Percentiles rank a stretch among this genome's conserved stretches.
Conservation (phyloP, 1,284 basidiomycete species). For the Irpex sp. region DNA sequence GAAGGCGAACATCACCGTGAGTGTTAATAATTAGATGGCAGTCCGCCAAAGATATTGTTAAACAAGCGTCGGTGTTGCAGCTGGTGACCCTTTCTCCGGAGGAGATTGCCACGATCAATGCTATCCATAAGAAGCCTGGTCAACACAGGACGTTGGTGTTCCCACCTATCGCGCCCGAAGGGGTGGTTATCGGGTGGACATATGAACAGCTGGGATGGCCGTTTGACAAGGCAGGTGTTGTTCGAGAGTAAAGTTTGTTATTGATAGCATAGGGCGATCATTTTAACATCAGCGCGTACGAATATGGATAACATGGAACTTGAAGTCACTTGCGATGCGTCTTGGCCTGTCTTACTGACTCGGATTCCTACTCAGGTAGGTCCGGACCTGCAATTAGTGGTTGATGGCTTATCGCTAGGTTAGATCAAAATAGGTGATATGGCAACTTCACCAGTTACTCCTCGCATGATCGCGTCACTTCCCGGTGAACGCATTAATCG, state of each 20-base stretch:
- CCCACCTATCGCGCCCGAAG: slow-evolving; percentile 29
- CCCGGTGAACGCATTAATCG: too few relatives aligned
- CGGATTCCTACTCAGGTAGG: too few relatives aligned
- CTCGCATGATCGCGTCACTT: too few relatives aligned
- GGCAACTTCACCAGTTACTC: too few relatives aligned
- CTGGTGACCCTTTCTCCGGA: slow-evolving; percentile 34
- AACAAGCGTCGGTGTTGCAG: slow-evolving; percentile 20
- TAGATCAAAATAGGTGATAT: too few relatives aligned
- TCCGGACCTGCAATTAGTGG: too few relatives aligned
- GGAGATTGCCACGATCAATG: slow-evolving; percentile 36
- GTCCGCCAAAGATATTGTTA: not conserved
- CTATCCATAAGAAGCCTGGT: slow-evolving; percentile 39
- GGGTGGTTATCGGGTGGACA: slow-evolving; percentile 44
- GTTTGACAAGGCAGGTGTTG: slow-evolving; percentile 15
- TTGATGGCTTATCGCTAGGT: too few relatives aligned
- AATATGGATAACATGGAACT: too few relatives aligned
- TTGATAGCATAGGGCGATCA: too few relatives aligned
- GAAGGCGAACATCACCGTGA: slow-evolving; percentile 42
- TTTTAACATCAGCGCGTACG: too few relatives aligned
- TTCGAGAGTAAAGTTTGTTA: not conserved
- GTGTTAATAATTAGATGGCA: slow-evolving; percentile 3
- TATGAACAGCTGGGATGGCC: slow-evolving; percentile 50
- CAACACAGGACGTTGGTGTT: slow-evolving; percentile 42
- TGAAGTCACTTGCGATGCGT: too few relatives aligned
- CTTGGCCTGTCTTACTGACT: too few relatives aligned